Base-by-base conservation (phyloP, 2,329 filamentous ascomycete genomes). In the Exophiala phaeomuriformis region DNA sequence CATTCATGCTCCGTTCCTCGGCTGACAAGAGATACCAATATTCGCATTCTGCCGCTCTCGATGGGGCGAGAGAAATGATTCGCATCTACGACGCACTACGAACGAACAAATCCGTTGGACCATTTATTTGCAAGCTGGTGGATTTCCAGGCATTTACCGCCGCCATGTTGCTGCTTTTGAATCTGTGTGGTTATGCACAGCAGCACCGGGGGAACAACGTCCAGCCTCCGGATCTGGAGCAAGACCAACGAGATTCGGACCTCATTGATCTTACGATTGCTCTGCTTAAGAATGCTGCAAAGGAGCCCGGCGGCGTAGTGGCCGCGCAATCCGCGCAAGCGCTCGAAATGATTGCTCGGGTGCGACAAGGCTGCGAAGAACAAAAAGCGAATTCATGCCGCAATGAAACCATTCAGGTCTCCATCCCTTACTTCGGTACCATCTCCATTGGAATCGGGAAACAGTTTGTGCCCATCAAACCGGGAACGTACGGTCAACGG, bases 71-170 rank as follows among this genome's bases (percentile, higher is more conserved):
- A 44, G 68, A 70, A 35, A 67, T 72, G 47, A 66, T 76, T 28
- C 53, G 57, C 10, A 57, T 66, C 7, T 77, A 75, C 56, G 66
- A 65, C 12, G 63, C 61, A 9, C 53, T 73, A 4, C 67, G 71
- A 49, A 61, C 62, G 19, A 63, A 56, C 31, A 52, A 49, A 19
- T 43, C 52, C 4, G 61, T 61, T 10, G 65, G 64, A 8, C 64
- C 69, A 4, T 69, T 71, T 45, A 62, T 72, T 6, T 76, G 75
- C 63, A 75, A 76, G 42, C 57, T 76, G 35, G 66, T 73, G 44
- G 75, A 78, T 55, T 78, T 77, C 47, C 65, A 72, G 48, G 69
- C 69, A 1, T 77, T 78, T 56, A 75, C 67, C 1, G 69, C 71
- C 3, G 69, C 72, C 9, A 69, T 76, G 59, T 64, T 76, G 1